phyloP scores from a whole-genome alignment of 345 rosid species.

The Heritiera fomes region DNA sequence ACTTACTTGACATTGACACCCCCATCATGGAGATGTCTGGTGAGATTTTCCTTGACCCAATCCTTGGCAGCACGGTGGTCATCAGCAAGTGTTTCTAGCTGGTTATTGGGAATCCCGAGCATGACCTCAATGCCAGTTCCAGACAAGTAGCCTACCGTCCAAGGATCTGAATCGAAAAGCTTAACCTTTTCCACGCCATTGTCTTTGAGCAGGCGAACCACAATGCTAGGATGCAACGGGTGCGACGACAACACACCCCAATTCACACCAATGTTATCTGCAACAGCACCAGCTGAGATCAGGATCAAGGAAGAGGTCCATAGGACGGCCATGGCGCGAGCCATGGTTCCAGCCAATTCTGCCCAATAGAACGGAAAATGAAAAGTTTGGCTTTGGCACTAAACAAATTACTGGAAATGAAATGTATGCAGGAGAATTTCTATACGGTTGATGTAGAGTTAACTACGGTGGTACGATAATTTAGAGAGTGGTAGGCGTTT shows the following conservation, averaged over 20 bases:
- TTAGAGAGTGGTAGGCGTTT: neutral
- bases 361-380: neutral
- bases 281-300: constrained; percentile 34
- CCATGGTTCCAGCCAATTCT: constrained; percentile 26
- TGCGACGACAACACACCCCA: constrained; percentile 80
- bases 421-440: neutral
- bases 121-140: constrained; percentile 70
- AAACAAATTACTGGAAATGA: neutral
- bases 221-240: constrained; percentile 50
- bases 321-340: constrained; percentile 22
- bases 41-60: constrained; percentile 78
- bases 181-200: constrained; percentile 67
- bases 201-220: constrained; percentile 69
- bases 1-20: constrained; percentile 69
- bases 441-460: neutral
- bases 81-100: constrained; percentile 36
- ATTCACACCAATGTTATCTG: constrained; percentile 61
- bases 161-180: constrained; percentile 72
- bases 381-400: neutral
- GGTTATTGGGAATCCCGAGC: constrained; percentile 78
- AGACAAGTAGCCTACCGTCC: constrained; percentile 50
- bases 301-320: constrained; percentile 24
- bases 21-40: constrained; percentile 40
- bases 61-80: constrained; percentile 47
- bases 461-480: neutral